Base-by-base conservation (phyloP, 164 flowering plant species). In the Euptelea pleiosperma region DNA sequence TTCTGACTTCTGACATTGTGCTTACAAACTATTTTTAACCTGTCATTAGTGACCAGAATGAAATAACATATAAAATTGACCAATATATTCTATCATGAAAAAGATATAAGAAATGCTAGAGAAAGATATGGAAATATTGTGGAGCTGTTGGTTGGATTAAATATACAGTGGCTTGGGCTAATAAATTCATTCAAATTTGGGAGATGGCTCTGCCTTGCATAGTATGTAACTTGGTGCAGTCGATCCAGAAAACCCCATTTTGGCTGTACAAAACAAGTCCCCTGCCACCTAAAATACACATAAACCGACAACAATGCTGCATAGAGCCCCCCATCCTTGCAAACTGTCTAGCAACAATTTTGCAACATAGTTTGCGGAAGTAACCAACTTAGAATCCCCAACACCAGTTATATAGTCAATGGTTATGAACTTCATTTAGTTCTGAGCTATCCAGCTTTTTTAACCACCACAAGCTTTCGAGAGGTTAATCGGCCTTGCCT, bases 181-280 rank as follows among this genome's bases (percentile, higher is more conserved):
- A 48, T 15, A 50, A 50, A 29, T 30, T 51, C 11, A 51, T n/a
- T 19, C 8, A 39, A 36, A 53, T 35, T 36, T 36, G 21, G 43
- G 24, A n/a, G 19, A 53, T 53, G 44, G 41, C 55, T 21, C 24
- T 35, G 16, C 41, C 30, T 55, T 25, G n/a, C n/a, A n/a, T n/a
- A n/a, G n/a, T n/a, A n/a, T n/a, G n/a, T n/a, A n/a, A n/a, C n/a
- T n/a, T n/a, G n/a, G 43, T 55, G 45, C 16, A 15, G 19, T 52
- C 11, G 41, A 55, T 49, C 57, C 31, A 41, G 8, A 10, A 11
- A 31, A 39, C 51, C 43, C 26, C 30, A 36, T 64, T 42, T 59
- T 42, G 42, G 48, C 66, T 65, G 66, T 57, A 60, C 70, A 65
- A 55, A 44, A 46, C 53, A 30, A 4, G 48, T 34, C 25, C 40